A percentile compares a stretch with the other conserved stretches of the same genome.
Evolutionary conservation across 192 early-diverging fungal species (phyloP).

Genomic region (Obelidium mucronatum): DNA sequence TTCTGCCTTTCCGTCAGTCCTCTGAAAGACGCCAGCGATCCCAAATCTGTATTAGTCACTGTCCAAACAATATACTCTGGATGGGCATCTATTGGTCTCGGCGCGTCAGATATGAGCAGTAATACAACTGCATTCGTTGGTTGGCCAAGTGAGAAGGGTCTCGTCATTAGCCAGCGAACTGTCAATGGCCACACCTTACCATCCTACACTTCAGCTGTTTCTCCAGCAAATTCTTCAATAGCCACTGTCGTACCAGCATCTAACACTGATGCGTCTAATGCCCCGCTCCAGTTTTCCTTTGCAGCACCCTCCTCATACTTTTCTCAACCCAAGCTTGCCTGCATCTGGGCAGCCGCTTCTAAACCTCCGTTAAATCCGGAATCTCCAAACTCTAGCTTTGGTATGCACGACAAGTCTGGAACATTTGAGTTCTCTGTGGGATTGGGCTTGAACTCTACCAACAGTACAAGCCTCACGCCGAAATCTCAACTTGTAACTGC

Average conservation of each 20-base stretch:
- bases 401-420: no score
- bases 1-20: constrained; percentile 7
- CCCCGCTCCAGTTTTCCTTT: background rate
- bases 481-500: background rate
- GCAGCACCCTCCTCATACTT: background rate
- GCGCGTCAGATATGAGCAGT: background rate
- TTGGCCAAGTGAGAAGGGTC: background rate
- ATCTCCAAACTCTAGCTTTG: no score
- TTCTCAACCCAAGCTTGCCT: constrained; percentile 3
- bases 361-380: no score
- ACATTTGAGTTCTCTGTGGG: no score
- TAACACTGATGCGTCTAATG: background rate
- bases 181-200: no score
- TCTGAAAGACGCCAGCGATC: background rate
- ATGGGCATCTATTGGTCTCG: constrained; percentile 26
- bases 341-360: no score
- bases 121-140: background rate
- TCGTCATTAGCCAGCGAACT: no score
- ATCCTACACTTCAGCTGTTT: no score
- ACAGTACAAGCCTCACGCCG: no score
- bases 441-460: no score
- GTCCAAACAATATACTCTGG: constrained; percentile 7
- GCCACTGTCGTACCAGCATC: no score
- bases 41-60: background rate
- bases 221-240: no score